These are phyloP conservation scores for Caryopteris hybrid DNA, from an alignment of 305 asterid genomes.

Conservation along the genomic window DNA sequence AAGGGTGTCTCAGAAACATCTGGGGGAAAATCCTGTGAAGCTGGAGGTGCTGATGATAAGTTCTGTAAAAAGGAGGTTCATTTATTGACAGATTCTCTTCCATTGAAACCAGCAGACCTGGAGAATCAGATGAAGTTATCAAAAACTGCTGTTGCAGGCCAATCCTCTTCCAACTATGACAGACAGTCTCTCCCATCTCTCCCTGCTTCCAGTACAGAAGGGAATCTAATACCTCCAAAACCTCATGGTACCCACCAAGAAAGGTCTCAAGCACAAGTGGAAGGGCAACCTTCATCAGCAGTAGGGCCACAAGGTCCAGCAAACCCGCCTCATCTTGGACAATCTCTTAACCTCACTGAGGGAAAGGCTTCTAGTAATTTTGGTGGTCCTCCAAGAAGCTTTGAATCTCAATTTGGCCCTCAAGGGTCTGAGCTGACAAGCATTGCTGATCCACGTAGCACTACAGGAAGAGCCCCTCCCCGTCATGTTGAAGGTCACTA, in stretches of 20 bases:
- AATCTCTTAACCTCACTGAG: conserved; percentile 34
- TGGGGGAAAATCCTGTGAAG: conserved; percentile 38
- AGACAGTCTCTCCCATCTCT: conserved; percentile 26
- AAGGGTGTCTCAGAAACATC: conserved; percentile 32
- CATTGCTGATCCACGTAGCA: conserved; percentile 41
- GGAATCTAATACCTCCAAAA: conserved; percentile 17
- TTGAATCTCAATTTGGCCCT: conserved; percentile 33
- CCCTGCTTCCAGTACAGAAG: conserved; percentile 25
- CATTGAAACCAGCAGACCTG: conserved; percentile 23
- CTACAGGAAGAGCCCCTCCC: conserved; percentile 44
- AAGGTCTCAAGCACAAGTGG: conserved; percentile 34
- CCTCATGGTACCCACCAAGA: conserved; percentile 24
- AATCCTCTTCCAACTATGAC: conserved; percentile 24
- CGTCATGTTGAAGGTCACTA: conserved; percentile 42
- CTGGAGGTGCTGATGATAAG: conserved; percentile 27
- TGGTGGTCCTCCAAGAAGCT: conserved; percentile 40
- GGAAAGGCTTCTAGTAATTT: conserved; percentile 49
- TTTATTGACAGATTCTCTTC: conserved; percentile 23
- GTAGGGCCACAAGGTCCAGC: conserved; percentile 40
- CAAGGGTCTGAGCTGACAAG: conserved; percentile 29
- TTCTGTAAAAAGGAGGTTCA: conserved; percentile 28
- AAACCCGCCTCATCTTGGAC: conserved; percentile 33
- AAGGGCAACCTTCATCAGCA: conserved; percentile 32
- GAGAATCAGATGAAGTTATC: conserved; percentile 27
- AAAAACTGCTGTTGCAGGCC: conserved; percentile 18